phyloP scores from a whole-genome alignment of 352 stramenopile genomes.

The Phytophthora sansomeana region DNA sequence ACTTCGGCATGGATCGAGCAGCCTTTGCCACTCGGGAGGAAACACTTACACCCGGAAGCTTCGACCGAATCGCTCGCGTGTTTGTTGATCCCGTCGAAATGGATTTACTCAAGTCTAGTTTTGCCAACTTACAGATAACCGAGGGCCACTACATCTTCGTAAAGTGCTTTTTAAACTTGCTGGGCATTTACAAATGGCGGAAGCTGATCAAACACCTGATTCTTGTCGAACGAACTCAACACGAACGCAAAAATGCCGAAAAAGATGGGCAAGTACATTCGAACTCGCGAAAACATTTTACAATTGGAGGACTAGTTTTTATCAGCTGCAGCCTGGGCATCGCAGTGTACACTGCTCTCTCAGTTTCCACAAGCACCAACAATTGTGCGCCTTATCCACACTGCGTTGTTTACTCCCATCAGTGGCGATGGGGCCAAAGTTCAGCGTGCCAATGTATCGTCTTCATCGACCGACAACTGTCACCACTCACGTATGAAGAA shows the following conservation, averaged over 20 bases:
- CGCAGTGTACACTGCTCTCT: conserved; percentile 38
- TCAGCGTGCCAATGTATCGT: conserved; percentile 44
- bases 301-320: conserved; percentile 46
- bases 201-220: conserved; percentile 51
- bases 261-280: conserved; percentile 13
- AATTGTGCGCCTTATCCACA: conserved; percentile 41
- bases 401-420: conserved; percentile 53
- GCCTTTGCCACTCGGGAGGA: conserved; percentile 37
- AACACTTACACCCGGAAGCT: conserved; percentile 35
- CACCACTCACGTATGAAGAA: conserved; percentile 36
- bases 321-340: conserved; percentile 45
- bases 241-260: conserved; percentile 15
- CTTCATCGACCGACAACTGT: conserved; percentile 41
- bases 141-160: conserved; percentile 39
- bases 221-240: conserved; percentile 26
- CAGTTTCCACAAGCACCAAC: conserved; percentile 35
- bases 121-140: conserved; percentile 47
- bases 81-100: conserved; percentile 48
- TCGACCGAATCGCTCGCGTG: conserved; percentile 46
- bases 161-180: conserved; percentile 46
- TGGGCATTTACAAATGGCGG: conserved; percentile 61
- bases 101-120: conserved; percentile 44
- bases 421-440: conserved; percentile 35
- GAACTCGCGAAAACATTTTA: conserved; percentile 37
- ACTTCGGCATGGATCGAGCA: conserved; percentile 50